These are phyloP conservation scores for Beauveria brongniartii DNA, from an alignment of 2,329 filamentous ascomycete species.

Conservation along the genomic window DNA sequence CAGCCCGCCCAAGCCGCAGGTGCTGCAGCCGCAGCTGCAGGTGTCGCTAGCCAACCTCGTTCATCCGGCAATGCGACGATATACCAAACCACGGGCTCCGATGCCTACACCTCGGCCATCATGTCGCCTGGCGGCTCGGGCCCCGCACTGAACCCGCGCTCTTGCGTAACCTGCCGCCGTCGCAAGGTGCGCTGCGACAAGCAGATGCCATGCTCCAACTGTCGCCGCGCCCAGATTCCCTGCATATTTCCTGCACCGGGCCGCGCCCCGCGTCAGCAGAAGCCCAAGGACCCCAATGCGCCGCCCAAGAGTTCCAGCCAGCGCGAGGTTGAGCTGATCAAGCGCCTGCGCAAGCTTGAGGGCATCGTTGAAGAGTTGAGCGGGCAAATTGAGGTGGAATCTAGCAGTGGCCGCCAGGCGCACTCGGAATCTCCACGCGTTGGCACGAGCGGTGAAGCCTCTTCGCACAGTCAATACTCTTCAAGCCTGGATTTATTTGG, in stretches of 20 bases:
- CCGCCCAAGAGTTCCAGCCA: conserved; percentile 50
- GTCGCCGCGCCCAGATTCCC: conserved; percentile 59
- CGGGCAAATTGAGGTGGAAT: conserved; percentile 53
- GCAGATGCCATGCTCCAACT: conserved; percentile 68
- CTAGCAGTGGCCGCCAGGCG: conserved; percentile 20
- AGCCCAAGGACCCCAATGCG: conserved; percentile 57
- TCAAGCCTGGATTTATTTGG: conserved; percentile 11
- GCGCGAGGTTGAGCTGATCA: conserved; percentile 61
- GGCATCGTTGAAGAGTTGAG: conserved; percentile 66
- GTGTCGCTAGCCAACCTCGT: conserved; percentile 14
- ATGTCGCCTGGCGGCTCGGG: conserved; percentile 24
- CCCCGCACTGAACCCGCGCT: conserved; percentile 37
- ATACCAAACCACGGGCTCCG: conserved; percentile 32
- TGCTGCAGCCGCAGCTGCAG: not conserved
- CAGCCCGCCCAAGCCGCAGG: not conserved
- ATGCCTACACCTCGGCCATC: conserved; percentile 29
- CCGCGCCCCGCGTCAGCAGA: conserved; percentile 59
- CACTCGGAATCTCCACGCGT: conserved; percentile 16
- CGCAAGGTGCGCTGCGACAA: conserved; percentile 74
- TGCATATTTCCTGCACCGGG: conserved; percentile 70
- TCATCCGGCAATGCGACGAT: conserved; percentile 28
- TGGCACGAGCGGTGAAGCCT: not conserved
- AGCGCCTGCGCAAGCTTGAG: conserved; percentile 63
- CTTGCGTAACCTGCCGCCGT: conserved; percentile 42
- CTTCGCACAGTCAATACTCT: not conserved